phyloP scores from a whole-genome alignment of 2,329 filamentous ascomycete genomes.

The Fusarium burgessii region DNA sequence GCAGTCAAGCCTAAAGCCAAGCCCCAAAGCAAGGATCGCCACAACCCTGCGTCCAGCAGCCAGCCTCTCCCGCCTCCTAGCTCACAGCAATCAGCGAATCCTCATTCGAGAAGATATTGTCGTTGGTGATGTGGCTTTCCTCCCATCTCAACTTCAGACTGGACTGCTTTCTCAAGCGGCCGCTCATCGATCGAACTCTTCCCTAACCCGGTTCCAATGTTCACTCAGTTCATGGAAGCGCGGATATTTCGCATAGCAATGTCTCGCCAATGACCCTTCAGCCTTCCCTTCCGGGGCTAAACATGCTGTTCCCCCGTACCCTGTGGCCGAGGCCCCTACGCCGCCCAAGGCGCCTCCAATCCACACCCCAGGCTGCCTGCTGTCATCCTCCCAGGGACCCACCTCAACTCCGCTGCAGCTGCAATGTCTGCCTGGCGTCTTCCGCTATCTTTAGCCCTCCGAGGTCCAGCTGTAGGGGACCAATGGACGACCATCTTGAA shows the following conservation, averaged over 20 bases:
- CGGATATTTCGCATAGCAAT: slow-evolving; percentile 15
- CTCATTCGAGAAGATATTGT: not conserved
- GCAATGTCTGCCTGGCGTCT: slow-evolving; percentile 16
- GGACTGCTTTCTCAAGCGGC: not conserved
- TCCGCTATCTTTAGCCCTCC: slow-evolving; percentile 13
- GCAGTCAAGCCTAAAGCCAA: slow-evolving; percentile 15
- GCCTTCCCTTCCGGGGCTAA: slow-evolving; percentile 27
- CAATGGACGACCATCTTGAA: slow-evolving; percentile 33
- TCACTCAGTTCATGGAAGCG: slow-evolving; percentile 24
- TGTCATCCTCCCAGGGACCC: slow-evolving; percentile 30
- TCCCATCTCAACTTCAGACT: not conserved
- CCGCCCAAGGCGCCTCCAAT: slow-evolving; percentile 22
- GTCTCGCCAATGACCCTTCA: slow-evolving; percentile 13
- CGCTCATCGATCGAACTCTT: slow-evolving; percentile 14
- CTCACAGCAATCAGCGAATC: not conserved
- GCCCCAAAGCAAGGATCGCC: slow-evolving; percentile 14
- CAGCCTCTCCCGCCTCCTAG: slow-evolving; percentile 36
- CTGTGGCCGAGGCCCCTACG: slow-evolving; percentile 17
- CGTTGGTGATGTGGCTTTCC: slow-evolving; percentile 1
- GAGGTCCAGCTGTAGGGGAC: slow-evolving; percentile 24
- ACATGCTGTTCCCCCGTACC: slow-evolving; percentile 22
- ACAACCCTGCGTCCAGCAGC: slow-evolving; percentile 7
- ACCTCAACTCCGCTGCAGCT: slow-evolving; percentile 21
- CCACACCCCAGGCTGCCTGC: slow-evolving; percentile 25
- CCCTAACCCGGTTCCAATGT: slow-evolving; percentile 27